Evolutionary conservation across 1,284 basidiomycete species (phyloP), one percentile per base, ranked within the genome.

Genomic region (Boletellus deceptivus): DNA sequence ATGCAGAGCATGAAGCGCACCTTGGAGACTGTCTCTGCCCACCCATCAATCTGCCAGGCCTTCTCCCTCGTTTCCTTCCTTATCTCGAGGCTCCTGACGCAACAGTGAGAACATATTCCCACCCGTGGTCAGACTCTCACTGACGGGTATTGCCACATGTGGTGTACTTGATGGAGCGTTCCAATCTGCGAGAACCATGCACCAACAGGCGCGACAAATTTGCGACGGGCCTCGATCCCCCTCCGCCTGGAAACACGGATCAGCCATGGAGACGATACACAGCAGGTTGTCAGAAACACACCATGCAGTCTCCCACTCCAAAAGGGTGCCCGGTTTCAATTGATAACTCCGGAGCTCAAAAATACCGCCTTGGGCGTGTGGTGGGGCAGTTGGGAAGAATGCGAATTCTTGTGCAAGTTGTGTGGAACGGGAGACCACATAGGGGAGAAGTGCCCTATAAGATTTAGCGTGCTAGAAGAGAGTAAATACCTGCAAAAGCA

Each of bases 131-230:
- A 51, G 54, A 53, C 18, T 47, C 34, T 42, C 46, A 77, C 89
- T 65, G 61, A 91, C 88, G 86, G 83, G 67, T 93, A 95, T 72
- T 94, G 91, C 93, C 93, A 96, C 71, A 96, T 79, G 72, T 96
- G 93, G 67, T 95, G 89, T 17, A 95, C 92, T 62, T 92, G 83
- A 70, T 96, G 92, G 48, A 96, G 75, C 49, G 87, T 80, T 40
- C 95, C 94, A 41, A 95, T 79, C 71, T 97, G 94, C 39, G 89
- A 87, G 72, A 94, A 97, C 91, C 93, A 97, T 14, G 93, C 93
- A 40, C 93, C 94, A 10, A 95, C 84, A 20, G 94, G 94, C 51
- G 83, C 80, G 11, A 92, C 84, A 61, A 89, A 88, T 68, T 88
- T 85, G 59, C 84, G 78, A 52, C 93, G 83, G 14, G 91, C 93